Evolutionary conservation across 306 rosid genomes (phyloP).

Genomic region (Pterocarpus macrocarpus): DNA sequence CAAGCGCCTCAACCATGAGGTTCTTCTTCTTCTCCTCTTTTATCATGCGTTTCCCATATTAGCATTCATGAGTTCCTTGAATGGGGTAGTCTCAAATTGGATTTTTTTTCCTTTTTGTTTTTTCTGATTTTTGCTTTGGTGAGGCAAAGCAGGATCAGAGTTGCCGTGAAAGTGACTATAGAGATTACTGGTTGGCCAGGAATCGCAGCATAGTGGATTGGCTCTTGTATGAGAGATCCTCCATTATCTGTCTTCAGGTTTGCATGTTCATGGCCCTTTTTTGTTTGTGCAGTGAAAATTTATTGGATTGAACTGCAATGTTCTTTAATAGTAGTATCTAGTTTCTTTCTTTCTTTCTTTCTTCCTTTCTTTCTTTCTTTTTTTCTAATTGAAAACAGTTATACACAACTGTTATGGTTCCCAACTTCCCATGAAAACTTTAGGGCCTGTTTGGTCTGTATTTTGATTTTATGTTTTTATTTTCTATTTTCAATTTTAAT

Average conservation of each 20-base stretch:
- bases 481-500: too few relatives aligned
- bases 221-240: slow-evolving; percentile 79
- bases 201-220: slow-evolving; percentile 86
- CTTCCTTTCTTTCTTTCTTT: too few relatives aligned
- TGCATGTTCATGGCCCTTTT: not conserved
- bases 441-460: too few relatives aligned
- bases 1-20: slow-evolving; percentile 84
- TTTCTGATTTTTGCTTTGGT: too few relatives aligned
- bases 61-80: not conserved
- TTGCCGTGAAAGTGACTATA: slow-evolving; percentile 81
- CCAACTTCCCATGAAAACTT: too few relatives aligned
- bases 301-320: not conserved
- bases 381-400: too few relatives aligned
- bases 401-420: too few relatives aligned
- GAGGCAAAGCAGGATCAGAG: slow-evolving; percentile 64
- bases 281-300: not conserved
- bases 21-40: not conserved
- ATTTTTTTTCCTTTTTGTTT: not conserved
- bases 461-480: too few relatives aligned
- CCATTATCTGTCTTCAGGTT: slow-evolving; percentile 99
- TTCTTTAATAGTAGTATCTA: too few relatives aligned
- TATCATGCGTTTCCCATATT: too few relatives aligned
- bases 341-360: too few relatives aligned
- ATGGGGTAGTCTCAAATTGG: not conserved
- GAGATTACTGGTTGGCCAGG: slow-evolving; percentile 82